Percentiles rank a stretch among this genome's conserved stretches.
Evolutionary conservation across 306 rosid genomes (phyloP).

Genomic region (Phaseolus lunatus): DNA sequence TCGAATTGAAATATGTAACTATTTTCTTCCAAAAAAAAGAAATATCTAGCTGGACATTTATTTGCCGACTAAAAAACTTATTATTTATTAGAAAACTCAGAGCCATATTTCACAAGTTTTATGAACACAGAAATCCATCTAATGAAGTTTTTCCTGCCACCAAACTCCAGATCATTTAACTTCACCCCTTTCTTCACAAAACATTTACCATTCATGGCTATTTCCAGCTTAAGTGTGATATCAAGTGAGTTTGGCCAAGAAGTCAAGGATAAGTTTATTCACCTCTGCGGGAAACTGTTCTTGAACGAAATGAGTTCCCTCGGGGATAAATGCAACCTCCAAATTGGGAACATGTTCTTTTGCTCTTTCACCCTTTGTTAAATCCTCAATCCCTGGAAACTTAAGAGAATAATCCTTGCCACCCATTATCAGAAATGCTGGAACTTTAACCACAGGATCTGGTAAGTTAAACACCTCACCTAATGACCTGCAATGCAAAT

Average conservation of each 20-base stretch:
- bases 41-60: too few species aligned
- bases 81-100: too few species aligned
- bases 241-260: conserved; percentile 68
- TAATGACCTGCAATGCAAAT: conserved; percentile 59
- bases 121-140: too few species aligned
- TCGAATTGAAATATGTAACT: too few species aligned
- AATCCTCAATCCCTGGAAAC: conserved; percentile 71
- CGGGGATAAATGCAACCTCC: conserved; percentile 66
- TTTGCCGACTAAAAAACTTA: too few species aligned
- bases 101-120: too few species aligned
- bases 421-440: conserved; percentile 70
- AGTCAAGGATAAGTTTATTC: conserved; percentile 69
- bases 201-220: not conserved
- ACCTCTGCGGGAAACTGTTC: conserved; percentile 78
- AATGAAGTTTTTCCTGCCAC: too few species aligned
- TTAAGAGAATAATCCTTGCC: conserved; percentile 66
- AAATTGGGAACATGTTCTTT: conserved; percentile 63
- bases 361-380: conserved; percentile 59
- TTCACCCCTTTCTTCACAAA: not conserved
- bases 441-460: conserved; percentile 61
- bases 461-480: conserved; percentile 50
- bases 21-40: too few species aligned
- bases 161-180: not conserved
- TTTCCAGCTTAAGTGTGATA: not conserved
- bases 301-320: conserved; percentile 91